Base-by-base conservation (phyloP, 2,329 filamentous ascomycete genomes). In the Cercospora brassicicola region DNA sequence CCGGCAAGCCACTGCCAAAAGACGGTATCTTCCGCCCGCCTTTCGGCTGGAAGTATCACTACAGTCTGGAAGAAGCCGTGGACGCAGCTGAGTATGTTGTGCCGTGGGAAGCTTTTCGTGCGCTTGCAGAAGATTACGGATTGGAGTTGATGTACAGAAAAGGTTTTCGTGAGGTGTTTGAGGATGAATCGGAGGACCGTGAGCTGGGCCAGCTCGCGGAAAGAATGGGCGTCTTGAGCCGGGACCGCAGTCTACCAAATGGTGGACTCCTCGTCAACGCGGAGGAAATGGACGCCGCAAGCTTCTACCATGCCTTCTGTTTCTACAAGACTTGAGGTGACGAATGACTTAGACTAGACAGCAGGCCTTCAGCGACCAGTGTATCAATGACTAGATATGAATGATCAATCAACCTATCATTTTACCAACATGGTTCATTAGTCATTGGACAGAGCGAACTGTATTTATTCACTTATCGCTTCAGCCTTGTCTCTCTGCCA, bases 1-100 rank as follows among this genome's bases (percentile, higher is more conserved):
- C 71, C 31, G 62, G 67, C 13, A 73, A 74, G 51, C 72, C 75
- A 15, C 68, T 79, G 0, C 93, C 94, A 4, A 85, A 88, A 20
- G 93, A 97, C 78, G 95, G 95, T 63, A 86, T 95, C 33, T 99
- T 99, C 82, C 89, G 95, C 4, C 95, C 95, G 4, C 93, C 95
- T 0, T 98, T 93, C 78, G 95, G 94, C 60, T 98, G 95, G 94
- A 97, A 95, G 80, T 99, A 99, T 82, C 96, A 89, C 77, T 99
- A 97, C 83, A 96, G 93, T 79, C 88, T 99, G 66, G 90, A 95
- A 75, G 95, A 99, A 81, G 95, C 95, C 0, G 95, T 99, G 20
- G 94, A 98, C 79, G 92, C 97, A 7, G 94, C 95, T 2, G 95
- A 99, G 82, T 99, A 97, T 78, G 94, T 99, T 1, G 95, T 99